Percentiles rank a stretch among this genome's conserved stretches.
Conservation (phyloP, 805 yeast species). For the Teunomyces kruisii region DNA sequence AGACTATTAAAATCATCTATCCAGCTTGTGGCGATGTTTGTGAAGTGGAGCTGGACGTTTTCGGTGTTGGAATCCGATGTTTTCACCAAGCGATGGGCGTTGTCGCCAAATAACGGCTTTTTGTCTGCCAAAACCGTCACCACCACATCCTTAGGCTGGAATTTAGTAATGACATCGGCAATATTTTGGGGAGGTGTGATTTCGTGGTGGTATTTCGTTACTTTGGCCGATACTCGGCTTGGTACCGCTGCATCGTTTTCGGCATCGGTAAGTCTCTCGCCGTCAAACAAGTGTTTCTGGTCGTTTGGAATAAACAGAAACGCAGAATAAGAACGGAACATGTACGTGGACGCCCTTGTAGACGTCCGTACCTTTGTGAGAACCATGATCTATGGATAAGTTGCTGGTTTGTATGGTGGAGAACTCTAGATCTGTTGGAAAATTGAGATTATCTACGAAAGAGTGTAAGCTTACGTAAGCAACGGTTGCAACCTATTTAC, state of each 20-base stretch:
- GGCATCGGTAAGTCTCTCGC: conserved; percentile 26
- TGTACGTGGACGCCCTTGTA: background rate
- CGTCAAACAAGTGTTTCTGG: conserved; percentile 24
- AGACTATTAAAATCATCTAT: conserved; percentile 24
- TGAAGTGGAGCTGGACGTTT: conserved; percentile 24
- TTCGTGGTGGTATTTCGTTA: conserved; percentile 21
- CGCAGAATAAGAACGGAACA: conserved; percentile 1
- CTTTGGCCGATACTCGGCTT: conserved; percentile 18
- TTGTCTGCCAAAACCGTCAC: conserved; percentile 28
- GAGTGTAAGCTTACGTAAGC: background rate
- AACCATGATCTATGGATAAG: background rate
- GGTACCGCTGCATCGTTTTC: conserved; percentile 38
- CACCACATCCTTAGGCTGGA: conserved; percentile 29
- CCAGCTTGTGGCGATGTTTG: conserved; percentile 31
- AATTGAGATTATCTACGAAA: background rate
- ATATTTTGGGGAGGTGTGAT: conserved; percentile 34
- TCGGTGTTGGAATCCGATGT: conserved; percentile 10
- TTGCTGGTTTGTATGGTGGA: background rate
- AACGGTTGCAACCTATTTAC: background rate
- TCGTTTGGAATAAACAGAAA: conserved; percentile 31
- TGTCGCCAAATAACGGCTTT: conserved; percentile 29
- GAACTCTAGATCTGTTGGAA: background rate
- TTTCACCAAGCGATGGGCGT: conserved; percentile 21
- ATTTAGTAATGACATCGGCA: conserved; percentile 32
- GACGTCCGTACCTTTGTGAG: background rate